Base-by-base conservation (phyloP, 2,329 filamentous ascomycete genomes). In the Ascochyta fabae region DNA sequence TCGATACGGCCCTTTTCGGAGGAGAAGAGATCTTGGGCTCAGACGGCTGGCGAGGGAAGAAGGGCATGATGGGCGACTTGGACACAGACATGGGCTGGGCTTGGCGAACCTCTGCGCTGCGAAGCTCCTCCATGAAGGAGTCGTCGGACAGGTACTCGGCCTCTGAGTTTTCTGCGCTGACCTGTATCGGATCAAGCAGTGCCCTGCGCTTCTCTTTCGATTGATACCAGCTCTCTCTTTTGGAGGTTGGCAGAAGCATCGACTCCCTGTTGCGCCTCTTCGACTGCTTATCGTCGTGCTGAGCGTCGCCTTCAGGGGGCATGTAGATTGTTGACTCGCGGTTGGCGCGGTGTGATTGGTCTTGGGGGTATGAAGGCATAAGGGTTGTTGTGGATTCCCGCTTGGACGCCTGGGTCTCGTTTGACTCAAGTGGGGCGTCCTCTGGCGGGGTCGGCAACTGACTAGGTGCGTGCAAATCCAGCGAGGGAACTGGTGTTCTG, bases 101-200 rank as follows among this genome's bases (percentile, higher is more conserved):
- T 77, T 96, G 86, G 70, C 95, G 84, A 16, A 96, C 79, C 2
- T 89, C 92, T 26, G 92, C 92, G 51, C 86, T 89, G 66, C 91
- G 89, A 51, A 96, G 78, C 76, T 96, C 92, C 53, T 96, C 90
- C 84, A 96, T 89, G 59, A 93, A 84, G 15, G 86, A 88, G 69
- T 95, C 91, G 72, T 94, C 90, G n/a, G 89, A 88, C 36, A 86
- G 77, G 70, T 84, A 83, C 38, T 82, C 79, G 19, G 74, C 67
- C 48, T 79, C 75, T 9, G 74, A 75, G 48, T 77, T 74, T 12
- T 78, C 77, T 24, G 70, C 70, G 42, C 68, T 68, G 39, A 59
- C 52, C 34, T 77, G 70, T 13, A 78, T 63, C 23, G 77, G 73
- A 49, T 79, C 77, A 24, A 78, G 67, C n/a, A 75, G 49, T 7